Percentiles rank a stretch among this genome's conserved stretches.
Conservation (phyloP, 371 early-diverging fungal species). For the Rhizomucor miehei region DNA sequence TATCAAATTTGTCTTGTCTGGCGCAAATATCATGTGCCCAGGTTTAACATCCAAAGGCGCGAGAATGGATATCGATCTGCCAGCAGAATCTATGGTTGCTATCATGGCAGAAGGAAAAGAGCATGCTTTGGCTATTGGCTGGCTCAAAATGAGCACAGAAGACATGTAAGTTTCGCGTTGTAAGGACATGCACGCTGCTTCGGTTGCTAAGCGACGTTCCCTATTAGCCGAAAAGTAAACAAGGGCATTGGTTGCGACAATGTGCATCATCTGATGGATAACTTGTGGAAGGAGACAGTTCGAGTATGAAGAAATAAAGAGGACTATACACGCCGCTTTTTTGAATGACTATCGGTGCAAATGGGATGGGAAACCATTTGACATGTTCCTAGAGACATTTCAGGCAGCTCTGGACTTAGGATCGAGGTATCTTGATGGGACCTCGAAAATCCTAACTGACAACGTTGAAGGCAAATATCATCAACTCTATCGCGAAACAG, state of each 20-base stretch:
- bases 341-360: neutral
- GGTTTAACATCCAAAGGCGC: slow-evolving; percentile 95
- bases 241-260: slow-evolving; percentile 93
- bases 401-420: no score
- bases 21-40: slow-evolving; percentile 98
- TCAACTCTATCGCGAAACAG: no score
- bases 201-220: neutral
- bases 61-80: slow-evolving; percentile 73
- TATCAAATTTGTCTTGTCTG: slow-evolving; percentile 95
- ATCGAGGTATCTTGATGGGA: no score
- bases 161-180: slow-evolving; percentile 76
- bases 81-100: slow-evolving; percentile 79
- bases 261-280: slow-evolving; percentile 85
- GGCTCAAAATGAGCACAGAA: slow-evolving; percentile 83
- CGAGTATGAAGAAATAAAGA: slow-evolving; percentile 14
- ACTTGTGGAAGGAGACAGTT: slow-evolving; percentile 75
- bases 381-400: no score
- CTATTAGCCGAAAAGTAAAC: slow-evolving; percentile 74
- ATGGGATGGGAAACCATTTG: neutral
- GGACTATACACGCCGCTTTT: neutral
- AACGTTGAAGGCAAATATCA: no score
- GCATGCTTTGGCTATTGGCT: slow-evolving; percentile 89
- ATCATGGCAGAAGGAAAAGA: slow-evolving; percentile 97
- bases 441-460: no score
- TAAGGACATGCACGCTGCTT: slow-evolving; percentile 1